Evolutionary conservation across 371 early-diverging fungal genomes (phyloP), one percentile per base, ranked within the genome.

Genomic region (Mortierella sp.): DNA sequence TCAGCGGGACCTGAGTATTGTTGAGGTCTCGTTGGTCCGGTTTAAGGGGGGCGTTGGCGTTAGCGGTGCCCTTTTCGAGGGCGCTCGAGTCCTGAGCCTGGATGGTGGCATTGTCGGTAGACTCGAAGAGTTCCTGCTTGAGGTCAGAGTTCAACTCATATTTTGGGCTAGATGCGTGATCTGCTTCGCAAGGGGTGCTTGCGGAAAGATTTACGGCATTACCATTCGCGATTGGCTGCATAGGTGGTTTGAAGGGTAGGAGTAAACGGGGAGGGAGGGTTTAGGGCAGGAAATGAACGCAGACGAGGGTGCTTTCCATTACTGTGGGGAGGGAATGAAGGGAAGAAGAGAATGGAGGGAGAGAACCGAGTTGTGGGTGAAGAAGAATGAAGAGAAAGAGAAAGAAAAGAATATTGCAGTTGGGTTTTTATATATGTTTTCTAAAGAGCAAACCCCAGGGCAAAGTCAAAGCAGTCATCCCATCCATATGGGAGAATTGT

Each of bases 171-270:
- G 48, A 34, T 72, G 83, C 76, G 60, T 68, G 83, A 79, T 83
- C 83, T 79, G 77, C 83, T 74, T 83, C 83, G 79, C 83, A 83
- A 79, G 76, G 75, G 73, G 73, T 50, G 28, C 76, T 73, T 83
- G 83, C 79, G 83, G 83, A 79, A 83, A 79, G 83, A 83, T 79
- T 83, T 79, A 83, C 79, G 79, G 74, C 83, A 26, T 79, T 79
- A 42, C 75, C 73, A 78, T 78, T 14, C 58, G 70, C 79, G 63
- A 54, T 76, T 83, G 83, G 55, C 70, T 83, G 83, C 83, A 83
- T 83, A 75, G 45, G 31, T 77, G 19, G 13, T 54, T 42, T 55
- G 16, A 34, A n/a, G 54, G 38, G 55, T 44, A 31, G 13, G 3
- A n/a, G 28, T 38, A 68, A 34, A 48, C 70, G 34, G 68, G 7